Percentiles rank a stretch among this genome's conserved stretches.
phyloP scores from a whole-genome alignment of 805 yeast species.

The Tetrapisispora fleetii region DNA sequence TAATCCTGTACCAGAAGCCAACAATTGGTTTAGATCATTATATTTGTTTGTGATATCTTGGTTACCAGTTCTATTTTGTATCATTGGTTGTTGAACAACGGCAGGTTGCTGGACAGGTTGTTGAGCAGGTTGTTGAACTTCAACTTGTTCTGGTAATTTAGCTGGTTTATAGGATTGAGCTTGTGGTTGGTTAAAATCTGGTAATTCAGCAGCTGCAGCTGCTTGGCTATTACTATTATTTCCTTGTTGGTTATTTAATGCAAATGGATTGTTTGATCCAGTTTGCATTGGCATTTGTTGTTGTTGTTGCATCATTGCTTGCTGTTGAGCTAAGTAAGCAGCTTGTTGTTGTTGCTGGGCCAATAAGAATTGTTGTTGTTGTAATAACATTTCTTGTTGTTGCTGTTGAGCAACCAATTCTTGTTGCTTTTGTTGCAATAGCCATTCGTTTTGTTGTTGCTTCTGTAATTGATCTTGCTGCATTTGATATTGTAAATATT shows the following conservation, averaged over 20 bases:
- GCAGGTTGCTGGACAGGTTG: conserved; percentile 1
- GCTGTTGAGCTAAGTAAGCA: conserved; percentile 22
- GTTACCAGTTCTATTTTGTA: conserved; percentile 42
- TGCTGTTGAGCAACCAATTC: conserved; percentile 22
- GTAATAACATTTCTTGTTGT: conserved; percentile 22
- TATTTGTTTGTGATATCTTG: conserved; percentile 46
- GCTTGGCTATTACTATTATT: conserved; percentile 2
- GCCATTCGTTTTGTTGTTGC: conserved; percentile 24
- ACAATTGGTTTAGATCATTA: conserved; percentile 65
- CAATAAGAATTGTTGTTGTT: conserved; percentile 19
- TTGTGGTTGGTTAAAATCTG: conserved; percentile 3
- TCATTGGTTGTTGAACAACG: conserved; percentile 32
- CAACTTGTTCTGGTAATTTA: conserved; percentile 4
- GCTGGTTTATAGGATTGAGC: conserved; percentile 1
- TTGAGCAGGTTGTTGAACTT: neutral
- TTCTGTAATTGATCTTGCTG: conserved; percentile 26
- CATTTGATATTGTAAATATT: conserved; percentile 27
- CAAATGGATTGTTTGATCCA: conserved; percentile 75
- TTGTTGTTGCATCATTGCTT: conserved; percentile 27
- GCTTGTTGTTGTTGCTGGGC: conserved; percentile 22
- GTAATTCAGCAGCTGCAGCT: conserved; percentile 1
- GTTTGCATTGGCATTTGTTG: conserved; percentile 49
- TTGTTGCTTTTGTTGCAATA: conserved; percentile 12
- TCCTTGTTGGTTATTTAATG: conserved; percentile 28
- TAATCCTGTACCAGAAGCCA: conserved; percentile 81